Evolutionary conservation across 2,329 filamentous ascomycete species (phyloP).

Genomic region (Epichloe brachyelytri): DNA sequence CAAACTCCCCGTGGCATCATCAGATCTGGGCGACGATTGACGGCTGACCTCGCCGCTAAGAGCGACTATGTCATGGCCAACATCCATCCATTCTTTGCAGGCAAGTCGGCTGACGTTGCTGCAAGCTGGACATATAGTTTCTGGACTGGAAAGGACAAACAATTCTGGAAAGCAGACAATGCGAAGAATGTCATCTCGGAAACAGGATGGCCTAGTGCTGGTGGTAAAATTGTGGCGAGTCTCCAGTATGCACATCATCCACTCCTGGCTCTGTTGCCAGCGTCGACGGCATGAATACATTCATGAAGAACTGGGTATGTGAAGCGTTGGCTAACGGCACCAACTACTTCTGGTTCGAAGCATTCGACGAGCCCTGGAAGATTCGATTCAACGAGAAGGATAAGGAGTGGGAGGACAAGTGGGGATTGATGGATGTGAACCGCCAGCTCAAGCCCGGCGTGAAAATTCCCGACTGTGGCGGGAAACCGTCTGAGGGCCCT

Average conservation of each 20-base stretch:
- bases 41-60: constrained; percentile 47
- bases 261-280: constrained; percentile 61
- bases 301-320: constrained; percentile 80
- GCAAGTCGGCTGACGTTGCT: constrained; percentile 53
- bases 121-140: constrained; percentile 74
- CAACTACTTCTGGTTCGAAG: constrained; percentile 95
- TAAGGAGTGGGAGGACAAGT: constrained; percentile 86
- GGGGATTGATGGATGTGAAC: constrained; percentile 80
- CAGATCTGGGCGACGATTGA: constrained; percentile 84
- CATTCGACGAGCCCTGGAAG: constrained; percentile 97
- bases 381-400: constrained; percentile 51
- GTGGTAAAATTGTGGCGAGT: constrained; percentile 64
- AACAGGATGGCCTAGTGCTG: constrained; percentile 78
- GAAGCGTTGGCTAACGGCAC: constrained; percentile 67
- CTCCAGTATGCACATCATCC: constrained; percentile 33
- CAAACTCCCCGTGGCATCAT: constrained; percentile 68
- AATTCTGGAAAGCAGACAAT: constrained; percentile 48
- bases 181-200: constrained; percentile 73
- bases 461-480: constrained; percentile 76
- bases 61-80: constrained; percentile 93
- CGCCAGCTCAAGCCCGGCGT: constrained; percentile 74
- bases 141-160: constrained; percentile 58
- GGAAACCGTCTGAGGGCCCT: constrained; percentile 39
- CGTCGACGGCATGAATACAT: constrained; percentile 68
- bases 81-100: constrained; percentile 91